Conservation (phyloP, 306 rosid species). For the Erythrophleum fordii region DNA sequence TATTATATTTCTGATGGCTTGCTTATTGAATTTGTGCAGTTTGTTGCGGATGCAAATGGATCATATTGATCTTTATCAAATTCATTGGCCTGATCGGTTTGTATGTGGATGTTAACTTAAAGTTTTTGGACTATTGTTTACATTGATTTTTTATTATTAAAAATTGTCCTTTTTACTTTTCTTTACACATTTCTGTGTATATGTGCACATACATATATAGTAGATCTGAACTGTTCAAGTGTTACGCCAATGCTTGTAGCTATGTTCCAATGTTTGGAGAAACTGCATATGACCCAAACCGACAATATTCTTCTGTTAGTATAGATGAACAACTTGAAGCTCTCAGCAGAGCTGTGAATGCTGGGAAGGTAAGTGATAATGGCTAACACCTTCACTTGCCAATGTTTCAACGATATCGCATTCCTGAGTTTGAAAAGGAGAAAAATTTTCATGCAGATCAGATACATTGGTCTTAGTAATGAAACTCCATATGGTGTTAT, state of each 20-base stretch:
- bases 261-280: constrained; percentile 96
- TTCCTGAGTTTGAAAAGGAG: constrained; percentile 17
- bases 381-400: constrained; percentile 25
- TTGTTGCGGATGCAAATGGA: constrained; percentile 75
- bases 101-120: constrained; percentile 50
- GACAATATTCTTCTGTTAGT: constrained; percentile 64
- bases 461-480: constrained; percentile 86
- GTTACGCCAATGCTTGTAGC: constrained; percentile 48
- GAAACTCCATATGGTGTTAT: constrained; percentile 93
- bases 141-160: neutral
- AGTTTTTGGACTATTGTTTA: constrained; percentile 12
- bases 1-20: constrained; percentile 35
- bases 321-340: constrained; percentile 83
- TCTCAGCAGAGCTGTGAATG: constrained; percentile 64
- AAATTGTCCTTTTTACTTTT: neutral
- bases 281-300: constrained; percentile 75
- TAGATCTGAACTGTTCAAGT: constrained; percentile 20
- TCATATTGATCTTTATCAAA: constrained; percentile 90
- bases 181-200: constrained; percentile 4
- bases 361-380: constrained; percentile 68
- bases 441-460: constrained; percentile 59
- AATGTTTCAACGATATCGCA: neutral
- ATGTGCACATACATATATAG: neutral
- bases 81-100: constrained; percentile 99
- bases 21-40: constrained; percentile 54